phyloP scores from a whole-genome alignment of 345 rosid species.

The Gossypium australe region DNA sequence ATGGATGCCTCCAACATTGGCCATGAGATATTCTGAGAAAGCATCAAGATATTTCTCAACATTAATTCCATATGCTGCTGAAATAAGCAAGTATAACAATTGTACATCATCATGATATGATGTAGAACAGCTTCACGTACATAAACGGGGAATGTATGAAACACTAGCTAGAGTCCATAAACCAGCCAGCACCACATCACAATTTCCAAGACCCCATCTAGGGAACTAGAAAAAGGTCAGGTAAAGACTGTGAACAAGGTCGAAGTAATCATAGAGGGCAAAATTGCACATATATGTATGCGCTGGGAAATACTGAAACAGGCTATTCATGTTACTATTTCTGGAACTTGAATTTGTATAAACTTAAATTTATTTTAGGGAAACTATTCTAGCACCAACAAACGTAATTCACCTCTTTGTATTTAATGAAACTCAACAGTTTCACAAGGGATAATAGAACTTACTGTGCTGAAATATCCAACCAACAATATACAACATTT shows the following conservation, averaged over 20 bases:
- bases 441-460: neutral
- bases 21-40: constrained; percentile 8
- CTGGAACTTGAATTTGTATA: neutral
- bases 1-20: neutral
- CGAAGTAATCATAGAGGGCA: neutral
- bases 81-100: neutral
- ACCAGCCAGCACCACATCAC: neutral
- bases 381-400: neutral
- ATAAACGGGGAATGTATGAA: neutral
- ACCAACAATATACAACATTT: neutral
- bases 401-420: neutral
- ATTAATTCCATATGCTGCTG: constrained; percentile 3
- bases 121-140: neutral
- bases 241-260: neutral
- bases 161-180: neutral
- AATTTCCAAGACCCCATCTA: neutral
- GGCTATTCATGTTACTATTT: neutral
- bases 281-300: neutral
- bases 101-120: neutral
- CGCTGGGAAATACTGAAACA: neutral
- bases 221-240: neutral
- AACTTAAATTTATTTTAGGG: neutral
- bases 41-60: constrained; percentile 7
- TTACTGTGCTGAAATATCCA: neutral
- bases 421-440: neutral